Base-by-base conservation (phyloP, 2,329 filamentous ascomycete genomes). In the Thelonectria olida region DNA sequence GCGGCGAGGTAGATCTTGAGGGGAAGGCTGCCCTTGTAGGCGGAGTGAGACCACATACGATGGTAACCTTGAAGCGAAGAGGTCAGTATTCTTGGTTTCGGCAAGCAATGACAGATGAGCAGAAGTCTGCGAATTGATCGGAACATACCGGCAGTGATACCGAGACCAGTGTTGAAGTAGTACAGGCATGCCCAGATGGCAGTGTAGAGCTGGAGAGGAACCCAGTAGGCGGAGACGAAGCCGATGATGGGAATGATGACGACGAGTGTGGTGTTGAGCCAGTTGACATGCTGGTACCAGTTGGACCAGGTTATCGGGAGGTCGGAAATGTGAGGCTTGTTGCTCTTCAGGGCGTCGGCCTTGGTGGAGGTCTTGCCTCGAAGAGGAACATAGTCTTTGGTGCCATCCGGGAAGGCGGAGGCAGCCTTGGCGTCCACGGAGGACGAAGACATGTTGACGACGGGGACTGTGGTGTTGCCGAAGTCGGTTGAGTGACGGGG, bases 241-340 rank as follows among this genome's bases (percentile, higher is more conserved):
- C 93, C 93, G 59, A 86, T 82, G 48, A 94, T 64, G 41, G 94
- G 93, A 45, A 97, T 85, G 68, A 90, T 84, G 67, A 96, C 78
- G 76, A 97, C 95, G 76, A 97, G 86, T 64, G 84, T 85, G 65
- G 92, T 89, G 78, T 97, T 97, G 68, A 97, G 85, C 93, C 93
- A 97, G 85, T 97, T 93, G 83, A 97, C 86, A 76, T 97, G 93
- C 81, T 94, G 90, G 81, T 93, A 89, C 92, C 92, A 96, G 83
- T 97, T 97, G 73, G 84, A 82, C 79, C 84, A 85, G 62, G 92
- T 97, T 71, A 96, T 90, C 59, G 91, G 90, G 65, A 87, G 87
- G 67, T 96, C 93, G 67, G 92, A 88, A 79, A 97, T 96, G 79
- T 97, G 93, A 56, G 54, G 54, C 34, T 56, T 56, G 54, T 42